Evolutionary conservation across 148 eudicot species (phyloP), one percentile per base, ranked within the genome.

Genomic region (Heliosperma pusillum): DNA sequence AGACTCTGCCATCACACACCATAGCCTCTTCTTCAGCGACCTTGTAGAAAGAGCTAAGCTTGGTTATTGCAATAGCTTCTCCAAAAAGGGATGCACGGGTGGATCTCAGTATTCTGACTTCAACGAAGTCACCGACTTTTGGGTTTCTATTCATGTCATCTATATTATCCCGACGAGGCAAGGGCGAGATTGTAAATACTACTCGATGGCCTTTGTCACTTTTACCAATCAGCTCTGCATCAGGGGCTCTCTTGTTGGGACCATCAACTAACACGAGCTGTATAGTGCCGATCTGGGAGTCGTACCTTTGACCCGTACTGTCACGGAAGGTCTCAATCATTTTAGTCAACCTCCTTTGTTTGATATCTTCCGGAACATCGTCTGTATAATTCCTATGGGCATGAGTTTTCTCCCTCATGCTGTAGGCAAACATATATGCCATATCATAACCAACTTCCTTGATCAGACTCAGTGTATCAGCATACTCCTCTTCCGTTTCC

Each of bases 381-480:
- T 96, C 99, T 22, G 50, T 64, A 60, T 92, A 92, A 69, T 89
- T 90, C 60, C 99, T 88, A 76, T 96, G 97, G 59, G 99, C 99
- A 74, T 96, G 99, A 57, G 99, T 96, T 87, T 92, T 96, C 87
- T 96, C 97, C 83, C 99, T 89, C 99, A 92, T 92, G 87, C 99
- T 92, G 79, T 90, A 96, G 60, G 99, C 99, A 85, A 96, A 96
- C 99, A 92, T 88, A 83, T 92, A 92, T 69, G 99, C 97, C 99
- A 96, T 92, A 76, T 96, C 99, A 62, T 90, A 96, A 40, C 94
- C 89, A 73, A 92, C 97, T 19, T 83, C 82, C 83, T 83, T 88
- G 7, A 91, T 74, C 29, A 92, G 91, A 85, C 88, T 96, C 57
- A 96, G 61, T 20, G 99, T 92, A 76, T 90, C 97, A 58, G 75